Evolutionary conservation across 2,329 filamentous ascomycete species (phyloP).

Genomic region (Aspergillus awamori): DNA sequence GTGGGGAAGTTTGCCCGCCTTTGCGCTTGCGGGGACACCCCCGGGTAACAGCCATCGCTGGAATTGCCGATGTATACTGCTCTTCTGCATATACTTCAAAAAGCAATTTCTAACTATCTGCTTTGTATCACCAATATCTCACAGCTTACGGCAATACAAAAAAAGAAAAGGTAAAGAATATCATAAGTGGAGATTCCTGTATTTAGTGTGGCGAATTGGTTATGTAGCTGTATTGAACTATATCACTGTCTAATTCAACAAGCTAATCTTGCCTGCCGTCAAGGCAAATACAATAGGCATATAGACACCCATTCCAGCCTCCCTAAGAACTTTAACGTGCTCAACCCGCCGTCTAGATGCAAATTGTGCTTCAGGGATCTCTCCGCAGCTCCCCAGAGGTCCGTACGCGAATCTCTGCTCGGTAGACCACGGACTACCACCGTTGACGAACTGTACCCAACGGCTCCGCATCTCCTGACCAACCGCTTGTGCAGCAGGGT

Average conservation of each 20-base stretch:
- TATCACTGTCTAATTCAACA: slow-evolving; percentile 38
- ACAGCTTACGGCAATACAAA: too few species aligned
- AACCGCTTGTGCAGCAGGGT: slow-evolving; percentile 36
- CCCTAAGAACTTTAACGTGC: slow-evolving; percentile 34
- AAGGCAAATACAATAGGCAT: slow-evolving; percentile 36
- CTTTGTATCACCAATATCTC: background rate
- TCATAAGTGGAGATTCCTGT: too few species aligned
- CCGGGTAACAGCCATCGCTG: background rate
- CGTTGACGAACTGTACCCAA: slow-evolving; percentile 47
- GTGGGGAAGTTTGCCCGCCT: slow-evolving; percentile 16
- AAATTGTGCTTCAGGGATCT: slow-evolving; percentile 37
- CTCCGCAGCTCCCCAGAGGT: slow-evolving; percentile 40
- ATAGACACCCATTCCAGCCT: slow-evolving; percentile 34
- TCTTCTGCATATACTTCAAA: too few species aligned
- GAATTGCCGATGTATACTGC: slow-evolving; percentile 13
- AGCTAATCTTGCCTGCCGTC: slow-evolving; percentile 47
- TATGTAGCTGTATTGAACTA: too few species aligned
- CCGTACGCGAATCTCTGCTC: slow-evolving; percentile 43
- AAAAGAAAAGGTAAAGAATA: too few species aligned
- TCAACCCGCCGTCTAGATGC: slow-evolving; percentile 37
- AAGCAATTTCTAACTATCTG: too few species aligned
- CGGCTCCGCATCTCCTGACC: slow-evolving; percentile 43
- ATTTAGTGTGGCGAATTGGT: too few species aligned
- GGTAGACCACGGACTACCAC: slow-evolving; percentile 40
- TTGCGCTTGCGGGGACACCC: background rate